phyloP scores from a whole-genome alignment of 805 yeast species.

The Candida broadrunensis region DNA sequence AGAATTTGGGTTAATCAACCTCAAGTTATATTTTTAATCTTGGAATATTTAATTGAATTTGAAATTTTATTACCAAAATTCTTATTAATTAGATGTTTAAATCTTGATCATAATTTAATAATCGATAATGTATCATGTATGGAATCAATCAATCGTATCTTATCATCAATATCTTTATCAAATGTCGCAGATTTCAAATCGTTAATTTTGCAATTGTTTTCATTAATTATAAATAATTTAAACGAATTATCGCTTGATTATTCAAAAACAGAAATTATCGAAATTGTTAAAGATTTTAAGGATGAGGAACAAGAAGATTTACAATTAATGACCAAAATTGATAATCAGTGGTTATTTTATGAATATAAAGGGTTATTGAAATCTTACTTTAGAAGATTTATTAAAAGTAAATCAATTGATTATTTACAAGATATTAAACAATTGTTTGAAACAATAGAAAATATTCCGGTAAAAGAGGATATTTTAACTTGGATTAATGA shows the following conservation, averaged over 20 bases:
- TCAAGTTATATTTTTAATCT: slow-evolving; percentile 40
- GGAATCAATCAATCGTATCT: slow-evolving; percentile 38
- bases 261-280: slow-evolving; percentile 13
- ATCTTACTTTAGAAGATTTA: slow-evolving; percentile 31
- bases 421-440: slow-evolving; percentile 13
- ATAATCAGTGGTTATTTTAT: slow-evolving; percentile 40
- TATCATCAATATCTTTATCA: slow-evolving; percentile 12
- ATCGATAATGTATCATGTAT: slow-evolving; percentile 41
- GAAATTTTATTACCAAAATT: slow-evolving; percentile 27
- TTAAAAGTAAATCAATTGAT: slow-evolving; percentile 11
- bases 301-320: slow-evolving; percentile 25
- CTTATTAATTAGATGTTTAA: slow-evolving; percentile 25
- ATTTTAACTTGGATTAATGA: slow-evolving; percentile 9
- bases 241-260: slow-evolving; percentile 20
- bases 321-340: slow-evolving; percentile 17
- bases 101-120: slow-evolving; percentile 27
- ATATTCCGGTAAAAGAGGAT: slow-evolving; percentile 18
- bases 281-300: slow-evolving; percentile 23
- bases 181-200: slow-evolving; percentile 1
- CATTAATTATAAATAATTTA: slow-evolving; percentile 27
- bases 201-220: slow-evolving; percentile 13
- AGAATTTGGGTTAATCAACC: slow-evolving; percentile 46
- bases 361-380: slow-evolving; percentile 42
- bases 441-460: slow-evolving; percentile 16
- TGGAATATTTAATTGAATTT: slow-evolving; percentile 41